Conservation (phyloP, 192 early-diverging fungal species). For the Backusella luteola region DNA sequence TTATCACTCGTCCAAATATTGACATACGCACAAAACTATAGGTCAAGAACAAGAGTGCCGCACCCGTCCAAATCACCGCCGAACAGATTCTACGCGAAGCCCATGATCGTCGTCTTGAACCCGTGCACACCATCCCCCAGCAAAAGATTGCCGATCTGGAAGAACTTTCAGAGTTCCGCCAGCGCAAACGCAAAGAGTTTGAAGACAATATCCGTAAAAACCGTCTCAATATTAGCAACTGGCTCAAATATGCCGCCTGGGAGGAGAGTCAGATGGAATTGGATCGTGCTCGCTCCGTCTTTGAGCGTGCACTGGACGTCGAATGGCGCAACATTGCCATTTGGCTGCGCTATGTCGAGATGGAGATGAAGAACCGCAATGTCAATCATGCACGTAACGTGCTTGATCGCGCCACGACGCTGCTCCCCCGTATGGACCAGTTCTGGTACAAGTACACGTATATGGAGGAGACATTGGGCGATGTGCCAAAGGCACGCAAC, state of each 20-base stretch:
- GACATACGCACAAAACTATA: conserved; percentile 16
- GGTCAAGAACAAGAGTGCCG: conserved; percentile 99
- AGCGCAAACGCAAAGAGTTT: conserved; percentile 89
- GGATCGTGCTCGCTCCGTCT: conserved; percentile 82
- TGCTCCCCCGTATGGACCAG: conserved; percentile 82
- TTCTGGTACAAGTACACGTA: conserved; percentile 97
- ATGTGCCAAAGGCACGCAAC: conserved; percentile 81
- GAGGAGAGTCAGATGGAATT: conserved; percentile 91
- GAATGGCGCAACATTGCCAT: conserved; percentile 85
- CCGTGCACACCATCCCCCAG: conserved; percentile 63
- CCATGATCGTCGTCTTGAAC: conserved; percentile 72
- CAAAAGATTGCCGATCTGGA: conserved; percentile 92
- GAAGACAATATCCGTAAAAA: conserved; percentile 90
- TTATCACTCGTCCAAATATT: not conserved
- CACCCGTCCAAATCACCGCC: conserved; percentile 97
- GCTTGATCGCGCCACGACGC: conserved; percentile 86
- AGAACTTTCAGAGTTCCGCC: conserved; percentile 89
- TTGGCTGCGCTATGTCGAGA: conserved; percentile 92
- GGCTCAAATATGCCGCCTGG: conserved; percentile 97
- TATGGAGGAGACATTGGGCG: conserved; percentile 97
- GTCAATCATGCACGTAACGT: conserved; percentile 92
- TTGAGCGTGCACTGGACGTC: conserved; percentile 89
- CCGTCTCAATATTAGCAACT: conserved; percentile 81
- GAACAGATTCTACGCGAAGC: conserved; percentile 98
- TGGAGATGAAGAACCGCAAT: conserved; percentile 98